These are phyloP conservation scores for Debaryomyces coudertii DNA, from an alignment of 1,139 yeast species.

Conservation along the genomic window DNA sequence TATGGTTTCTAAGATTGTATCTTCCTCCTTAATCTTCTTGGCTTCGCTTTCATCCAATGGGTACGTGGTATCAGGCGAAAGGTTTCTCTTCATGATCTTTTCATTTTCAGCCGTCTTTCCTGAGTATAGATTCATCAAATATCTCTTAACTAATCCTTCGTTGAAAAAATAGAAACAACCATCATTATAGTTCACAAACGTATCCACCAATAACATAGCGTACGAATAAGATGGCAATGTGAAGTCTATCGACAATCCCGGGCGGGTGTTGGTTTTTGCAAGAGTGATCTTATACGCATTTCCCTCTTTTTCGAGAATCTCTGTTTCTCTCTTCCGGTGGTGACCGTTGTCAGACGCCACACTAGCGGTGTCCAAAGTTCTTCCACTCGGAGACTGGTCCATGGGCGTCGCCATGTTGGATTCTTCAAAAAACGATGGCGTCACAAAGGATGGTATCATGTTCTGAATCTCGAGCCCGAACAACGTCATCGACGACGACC, in stretches of 20 bases:
- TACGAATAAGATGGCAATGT: conserved; percentile 77
- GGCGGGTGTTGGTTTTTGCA: conserved; percentile 68
- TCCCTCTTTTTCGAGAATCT: conserved; percentile 68
- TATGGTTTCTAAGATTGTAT: conserved; percentile 69
- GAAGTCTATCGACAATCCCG: conserved; percentile 68
- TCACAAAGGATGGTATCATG: conserved; percentile 44
- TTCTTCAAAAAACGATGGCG: conserved; percentile 22
- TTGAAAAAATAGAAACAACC: conserved; percentile 88
- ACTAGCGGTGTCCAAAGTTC: neutral
- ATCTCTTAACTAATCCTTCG: conserved; percentile 73
- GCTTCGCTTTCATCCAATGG: conserved; percentile 48
- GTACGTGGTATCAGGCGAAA: conserved; percentile 34
- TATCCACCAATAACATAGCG: conserved; percentile 73
- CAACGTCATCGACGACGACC: conserved; percentile 79
- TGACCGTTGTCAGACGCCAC: conserved; percentile 3
- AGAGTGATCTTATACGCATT: conserved; percentile 71
- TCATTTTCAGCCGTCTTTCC: conserved; percentile 47
- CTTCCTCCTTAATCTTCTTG: conserved; percentile 51
- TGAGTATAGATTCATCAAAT: conserved; percentile 60
- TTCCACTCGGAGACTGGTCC: conserved; percentile 14
- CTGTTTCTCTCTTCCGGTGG: conserved; percentile 36
- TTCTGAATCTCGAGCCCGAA: conserved; percentile 78
- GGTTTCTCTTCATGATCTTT: conserved; percentile 42
- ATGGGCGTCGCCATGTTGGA: conserved; percentile 16
- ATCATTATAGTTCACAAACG: conserved; percentile 77